These are phyloP conservation scores for Neofusicoccum laricinum DNA, from an alignment of 2,329 filamentous ascomycete species.

Conservation along the genomic window DNA sequence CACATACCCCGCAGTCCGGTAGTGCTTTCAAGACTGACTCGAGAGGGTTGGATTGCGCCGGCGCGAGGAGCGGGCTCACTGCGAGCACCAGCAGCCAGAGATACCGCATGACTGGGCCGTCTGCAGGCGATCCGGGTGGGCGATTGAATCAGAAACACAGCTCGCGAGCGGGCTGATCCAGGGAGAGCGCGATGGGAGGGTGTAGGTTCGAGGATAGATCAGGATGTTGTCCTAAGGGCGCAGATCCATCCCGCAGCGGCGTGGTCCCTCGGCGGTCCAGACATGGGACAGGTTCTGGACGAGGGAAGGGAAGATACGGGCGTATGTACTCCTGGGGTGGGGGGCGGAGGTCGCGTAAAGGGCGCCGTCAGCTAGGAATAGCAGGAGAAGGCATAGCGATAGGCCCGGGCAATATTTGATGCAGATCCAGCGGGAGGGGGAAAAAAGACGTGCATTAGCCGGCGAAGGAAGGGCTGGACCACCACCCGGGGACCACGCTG, in stretches of 20 bases:
- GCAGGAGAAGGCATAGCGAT: not conserved
- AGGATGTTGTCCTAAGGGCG: not conserved
- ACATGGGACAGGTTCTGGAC: not conserved
- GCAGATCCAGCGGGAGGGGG: not conserved
- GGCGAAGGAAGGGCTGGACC: not conserved
- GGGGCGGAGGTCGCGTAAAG: not conserved
- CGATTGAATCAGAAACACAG: not conserved
- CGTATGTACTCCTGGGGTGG: slow-evolving; percentile 1
- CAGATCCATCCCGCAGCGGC: not conserved
- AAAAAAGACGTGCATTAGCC: not conserved
- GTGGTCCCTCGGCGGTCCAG: not conserved
- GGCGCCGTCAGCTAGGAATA: not conserved
- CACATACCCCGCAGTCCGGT: slow-evolving; percentile 10
- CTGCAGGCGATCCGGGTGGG: not conserved
- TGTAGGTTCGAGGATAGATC: not conserved
- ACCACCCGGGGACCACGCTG: not conserved
- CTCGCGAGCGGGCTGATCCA: not conserved
- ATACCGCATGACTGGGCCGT: not conserved
- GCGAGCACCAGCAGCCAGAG: slow-evolving; percentile 6
- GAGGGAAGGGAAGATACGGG: not conserved
- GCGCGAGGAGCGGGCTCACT: not conserved
- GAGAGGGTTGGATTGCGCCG: not conserved
- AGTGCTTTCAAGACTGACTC: slow-evolving; percentile 9
- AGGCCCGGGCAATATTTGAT: not conserved
- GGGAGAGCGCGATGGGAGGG: not conserved